Evolutionary conservation across 768 basidiomycete genomes (phyloP).

Genomic region (Sporobolomyces phaffii): DNA sequence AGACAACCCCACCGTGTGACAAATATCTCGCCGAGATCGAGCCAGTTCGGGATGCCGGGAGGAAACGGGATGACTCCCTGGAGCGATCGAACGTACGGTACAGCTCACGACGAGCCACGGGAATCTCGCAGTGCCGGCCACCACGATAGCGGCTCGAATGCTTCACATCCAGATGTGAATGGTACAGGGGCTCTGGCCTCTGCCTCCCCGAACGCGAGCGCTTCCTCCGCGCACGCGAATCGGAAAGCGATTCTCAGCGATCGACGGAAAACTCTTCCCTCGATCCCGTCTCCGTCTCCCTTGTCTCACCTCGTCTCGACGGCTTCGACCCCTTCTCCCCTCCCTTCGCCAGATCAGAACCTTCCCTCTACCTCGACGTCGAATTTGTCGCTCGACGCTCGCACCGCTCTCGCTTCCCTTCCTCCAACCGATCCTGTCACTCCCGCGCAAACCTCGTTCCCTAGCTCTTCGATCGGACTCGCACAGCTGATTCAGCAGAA

Average conservation of each 20-base stretch:
- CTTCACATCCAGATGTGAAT: too few relatives aligned
- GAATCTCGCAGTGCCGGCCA: neutral
- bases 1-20: neutral
- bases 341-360: constrained; percentile 9
- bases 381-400: neutral
- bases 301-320: neutral
- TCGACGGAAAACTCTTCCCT: constrained; percentile 20
- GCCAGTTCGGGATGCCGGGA: neutral
- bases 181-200: too few relatives aligned
- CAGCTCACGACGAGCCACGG: neutral
- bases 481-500: constrained; percentile 38
- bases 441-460: constrained; percentile 14
- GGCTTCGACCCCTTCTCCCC: constrained; percentile 11
- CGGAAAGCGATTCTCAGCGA: neutral
- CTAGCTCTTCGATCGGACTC: constrained; percentile 20
- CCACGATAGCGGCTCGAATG: neutral
- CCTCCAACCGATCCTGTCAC: constrained; percentile 11
- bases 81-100: neutral
- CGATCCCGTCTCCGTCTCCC: neutral
- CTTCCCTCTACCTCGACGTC: constrained; percentile 3
- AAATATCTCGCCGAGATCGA: neutral
- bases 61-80: neutral
- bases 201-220: too few relatives aligned
- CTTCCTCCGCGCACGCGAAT: neutral
- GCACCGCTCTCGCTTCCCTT: neutral